Conservation (phyloP, 129 eudicot genomes). For the Chrysanthemum makinoi region DNA sequence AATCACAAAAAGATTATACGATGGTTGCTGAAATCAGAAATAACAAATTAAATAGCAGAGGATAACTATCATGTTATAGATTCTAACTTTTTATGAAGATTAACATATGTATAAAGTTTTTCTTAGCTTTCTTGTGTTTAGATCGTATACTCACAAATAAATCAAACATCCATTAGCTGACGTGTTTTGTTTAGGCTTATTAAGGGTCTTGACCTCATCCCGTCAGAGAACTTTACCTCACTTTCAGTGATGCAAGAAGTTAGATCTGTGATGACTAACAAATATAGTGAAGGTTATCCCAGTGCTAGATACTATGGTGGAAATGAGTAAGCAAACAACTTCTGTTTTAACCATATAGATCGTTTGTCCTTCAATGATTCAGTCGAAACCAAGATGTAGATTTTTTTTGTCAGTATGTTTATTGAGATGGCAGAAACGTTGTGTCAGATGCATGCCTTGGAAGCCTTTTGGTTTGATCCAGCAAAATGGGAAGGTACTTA, state of each 20-base stretch:
- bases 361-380: not conserved
- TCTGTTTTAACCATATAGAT: not conserved
- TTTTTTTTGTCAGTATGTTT: constrained; percentile 44
- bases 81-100: too few relatives aligned
- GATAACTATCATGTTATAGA: too few relatives aligned
- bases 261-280: constrained; percentile 75
- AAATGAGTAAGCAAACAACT: constrained; percentile 70
- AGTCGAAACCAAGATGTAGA: not conserved
- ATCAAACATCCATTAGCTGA: not conserved
- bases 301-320: constrained; percentile 99
- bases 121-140: not conserved
- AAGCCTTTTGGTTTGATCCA: constrained; percentile 96
- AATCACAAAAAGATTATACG: too few relatives aligned
- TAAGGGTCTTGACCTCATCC: constrained; percentile 94
- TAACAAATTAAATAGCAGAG: too few relatives aligned
- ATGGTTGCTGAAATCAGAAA: too few relatives aligned
- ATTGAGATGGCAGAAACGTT: constrained; percentile 98
- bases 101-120: too few relatives aligned
- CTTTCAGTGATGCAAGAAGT: constrained; percentile 99
- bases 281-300: constrained; percentile 99
- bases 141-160: not conserved
- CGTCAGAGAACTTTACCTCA: constrained; percentile 95
- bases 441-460: constrained; percentile 95
- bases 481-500: constrained; percentile 97
- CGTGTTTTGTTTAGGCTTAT: constrained; percentile 11